Evolutionary conservation across 257 asterid species (phyloP), one percentile per base, ranked within the genome.

Genomic region (Jacaranda copaia): DNA sequence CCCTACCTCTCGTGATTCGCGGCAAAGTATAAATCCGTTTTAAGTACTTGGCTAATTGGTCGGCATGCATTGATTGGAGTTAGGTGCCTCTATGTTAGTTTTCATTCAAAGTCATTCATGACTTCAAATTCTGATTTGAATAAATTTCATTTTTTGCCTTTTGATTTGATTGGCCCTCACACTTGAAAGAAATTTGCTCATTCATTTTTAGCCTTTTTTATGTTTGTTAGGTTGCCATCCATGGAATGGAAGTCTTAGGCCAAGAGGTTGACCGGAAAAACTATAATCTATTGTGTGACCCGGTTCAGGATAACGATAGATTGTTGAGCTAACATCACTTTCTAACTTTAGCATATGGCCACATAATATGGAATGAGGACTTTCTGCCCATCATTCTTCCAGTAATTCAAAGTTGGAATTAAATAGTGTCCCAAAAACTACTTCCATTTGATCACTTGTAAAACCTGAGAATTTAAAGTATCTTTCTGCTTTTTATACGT

Each of bases 301-400:
- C 46, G 32, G 16, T 69, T 15, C 72, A 38, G 14, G 62, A 66
- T 66, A 42, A 60, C 1, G 76, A 40, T 67, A 60, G 81, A 70
- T 78, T 38, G 81, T 78, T 78, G 86, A 74, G 49, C 80, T 62
- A 73, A 56, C 66, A 35, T 76, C 18, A 70, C 51, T 59, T 39
- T 56, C 71, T 45, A 12, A 55, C 67, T 73, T 66, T 51, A 45
- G 60, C 53, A 81, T 51, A 25, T 48, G 53, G 20, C 63, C 43
- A 61, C 14, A 45, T 58, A 42, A 62, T 71, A 49, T 70, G 59
- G 77, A 11, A 45, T 20, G n/a, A 25, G 11, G 69, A 75, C 78
- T 70, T 71, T 63, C 42, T 46, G 11, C 62, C 55, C 19, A 51
- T 56, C 56, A 1, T 15, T 18, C 6, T 18, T 46, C 19, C 19